Percentiles rank a stretch among this genome's conserved stretches.
Evolutionary conservation across 1,284 basidiomycete genomes (phyloP).

Genomic region (Tilletia caries): DNA sequence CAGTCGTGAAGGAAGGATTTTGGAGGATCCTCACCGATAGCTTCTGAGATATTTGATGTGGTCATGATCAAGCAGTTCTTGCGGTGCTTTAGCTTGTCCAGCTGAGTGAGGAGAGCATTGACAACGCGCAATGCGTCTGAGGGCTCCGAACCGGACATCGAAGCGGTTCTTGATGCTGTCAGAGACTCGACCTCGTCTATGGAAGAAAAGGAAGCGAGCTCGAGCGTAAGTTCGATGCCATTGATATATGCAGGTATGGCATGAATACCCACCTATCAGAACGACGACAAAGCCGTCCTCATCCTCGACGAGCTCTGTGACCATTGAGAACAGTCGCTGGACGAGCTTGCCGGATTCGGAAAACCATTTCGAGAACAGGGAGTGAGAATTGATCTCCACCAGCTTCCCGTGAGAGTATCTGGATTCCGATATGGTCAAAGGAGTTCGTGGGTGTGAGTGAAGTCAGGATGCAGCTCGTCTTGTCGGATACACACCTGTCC

Average conservation of each 20-base stretch:
- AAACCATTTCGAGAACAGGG: constrained; percentile 61
- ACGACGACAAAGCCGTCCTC: constrained; percentile 87
- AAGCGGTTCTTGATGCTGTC: constrained; percentile 87
- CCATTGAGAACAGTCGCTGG: constrained; percentile 82
- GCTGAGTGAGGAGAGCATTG: constrained; percentile 91
- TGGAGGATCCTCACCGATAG: constrained; percentile 76
- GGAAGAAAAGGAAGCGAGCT: not conserved
- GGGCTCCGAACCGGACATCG: constrained; percentile 88
- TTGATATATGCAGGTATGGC: not conserved
- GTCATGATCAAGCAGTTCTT: constrained; percentile 95
- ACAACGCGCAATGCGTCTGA: constrained; percentile 94
- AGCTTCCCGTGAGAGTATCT: constrained; percentile 82
- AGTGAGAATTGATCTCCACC: constrained; percentile 78
- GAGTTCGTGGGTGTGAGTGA: too few relatives aligned
- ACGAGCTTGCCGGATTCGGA: constrained; percentile 98
- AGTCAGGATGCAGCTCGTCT: constrained; percentile 3
- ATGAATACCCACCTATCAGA: constrained; percentile 64
- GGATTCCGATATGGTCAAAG: not conserved
- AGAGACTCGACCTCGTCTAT: constrained; percentile 86
- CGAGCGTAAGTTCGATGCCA: not conserved
- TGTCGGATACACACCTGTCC: constrained; percentile 62
- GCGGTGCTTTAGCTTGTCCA: constrained; percentile 87
- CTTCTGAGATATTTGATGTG: constrained; percentile 89
- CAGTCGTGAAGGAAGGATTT: too few relatives aligned
- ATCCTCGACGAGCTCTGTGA: constrained; percentile 82